Percentiles rank a stretch among this genome's conserved stretches.
Evolutionary conservation across 139 green algal genomes (phyloP).

Genomic region (Chlorella sp.): DNA sequence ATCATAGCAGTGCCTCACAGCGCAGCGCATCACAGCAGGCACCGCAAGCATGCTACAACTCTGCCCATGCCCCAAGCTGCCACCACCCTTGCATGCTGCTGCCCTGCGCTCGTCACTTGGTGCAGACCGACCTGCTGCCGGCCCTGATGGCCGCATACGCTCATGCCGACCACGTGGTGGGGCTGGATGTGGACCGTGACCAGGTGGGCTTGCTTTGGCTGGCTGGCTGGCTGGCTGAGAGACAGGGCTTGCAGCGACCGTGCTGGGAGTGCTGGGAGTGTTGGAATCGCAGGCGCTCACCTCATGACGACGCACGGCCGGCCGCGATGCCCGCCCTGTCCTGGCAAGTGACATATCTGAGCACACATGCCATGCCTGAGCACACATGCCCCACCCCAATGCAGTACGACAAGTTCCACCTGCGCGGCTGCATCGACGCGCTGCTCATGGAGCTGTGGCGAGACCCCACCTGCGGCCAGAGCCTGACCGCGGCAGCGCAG

Average conservation of each 20-base stretch:
- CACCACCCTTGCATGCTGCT: background rate
- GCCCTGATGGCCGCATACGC: slow-evolving; percentile 79
- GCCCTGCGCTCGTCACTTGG: background rate
- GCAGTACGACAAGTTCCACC: slow-evolving; percentile 77
- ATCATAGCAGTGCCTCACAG: background rate
- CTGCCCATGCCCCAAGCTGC: background rate
- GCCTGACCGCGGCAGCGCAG: slow-evolving; percentile 56
- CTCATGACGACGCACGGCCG: too few relatives aligned
- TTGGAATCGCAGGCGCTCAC: too few relatives aligned
- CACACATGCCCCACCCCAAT: background rate
- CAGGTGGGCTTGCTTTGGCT: slow-evolving; percentile 20
- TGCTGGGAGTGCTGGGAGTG: too few relatives aligned
- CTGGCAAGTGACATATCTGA: too few relatives aligned
- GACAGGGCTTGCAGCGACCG: too few relatives aligned
- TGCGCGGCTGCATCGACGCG: slow-evolving; percentile 55
- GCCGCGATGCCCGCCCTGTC: too few relatives aligned
- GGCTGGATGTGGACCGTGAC: slow-evolving; percentile 83
- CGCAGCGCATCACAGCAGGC: background rate
- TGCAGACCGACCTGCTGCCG: slow-evolving; percentile 61
- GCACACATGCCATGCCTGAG: too few relatives aligned
- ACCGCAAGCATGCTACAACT: background rate
- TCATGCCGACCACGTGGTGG: slow-evolving; percentile 79
- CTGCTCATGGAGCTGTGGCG: slow-evolving; percentile 81
- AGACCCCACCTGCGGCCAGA: slow-evolving; percentile 59
- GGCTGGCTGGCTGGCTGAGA: too few relatives aligned